Conservation (phyloP, 352 stramenopile species). For the Phytophthora ramorum region DNA sequence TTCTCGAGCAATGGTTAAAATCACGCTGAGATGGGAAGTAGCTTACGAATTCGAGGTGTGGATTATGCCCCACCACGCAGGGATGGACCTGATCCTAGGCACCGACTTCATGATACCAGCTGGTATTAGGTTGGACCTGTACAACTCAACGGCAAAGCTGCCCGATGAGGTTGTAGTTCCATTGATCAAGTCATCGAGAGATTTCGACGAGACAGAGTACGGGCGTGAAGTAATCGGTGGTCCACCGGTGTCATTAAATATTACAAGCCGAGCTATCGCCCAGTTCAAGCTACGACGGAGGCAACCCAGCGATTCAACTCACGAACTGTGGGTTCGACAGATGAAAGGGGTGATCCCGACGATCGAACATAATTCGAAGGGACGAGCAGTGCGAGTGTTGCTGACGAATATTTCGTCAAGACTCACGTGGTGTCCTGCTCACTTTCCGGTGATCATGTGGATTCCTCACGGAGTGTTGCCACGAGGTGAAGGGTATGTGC, state of each 20-base stretch:
- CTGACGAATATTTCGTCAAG: neutral
- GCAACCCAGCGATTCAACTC: neutral
- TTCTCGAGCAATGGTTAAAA: no score
- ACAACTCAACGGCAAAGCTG: no score
- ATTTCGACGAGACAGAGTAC: neutral
- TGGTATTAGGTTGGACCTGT: neutral
- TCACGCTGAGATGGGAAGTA: no score
- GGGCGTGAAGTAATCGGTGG: neutral
- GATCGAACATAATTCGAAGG: neutral
- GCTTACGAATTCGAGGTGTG: neutral
- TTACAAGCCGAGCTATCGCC: neutral
- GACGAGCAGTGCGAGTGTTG: neutral
- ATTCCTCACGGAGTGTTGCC: neutral
- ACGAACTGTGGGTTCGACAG: neutral
- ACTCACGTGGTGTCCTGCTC: neutral
- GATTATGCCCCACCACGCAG: slow-evolving; percentile 7
- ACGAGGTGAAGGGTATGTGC: neutral
- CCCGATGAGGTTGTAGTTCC: no score
- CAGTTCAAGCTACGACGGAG: neutral
- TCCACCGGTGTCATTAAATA: neutral
- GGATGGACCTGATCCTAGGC: slow-evolving; percentile 2
- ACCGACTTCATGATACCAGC: slow-evolving; percentile 14
- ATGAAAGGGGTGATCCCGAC: neutral
- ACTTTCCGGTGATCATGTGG: neutral
- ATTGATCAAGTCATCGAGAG: no score